Evolutionary conservation across 257 asterid genomes (phyloP), one percentile per base, ranked within the genome.

Genomic region (Gentiana dahurica): DNA sequence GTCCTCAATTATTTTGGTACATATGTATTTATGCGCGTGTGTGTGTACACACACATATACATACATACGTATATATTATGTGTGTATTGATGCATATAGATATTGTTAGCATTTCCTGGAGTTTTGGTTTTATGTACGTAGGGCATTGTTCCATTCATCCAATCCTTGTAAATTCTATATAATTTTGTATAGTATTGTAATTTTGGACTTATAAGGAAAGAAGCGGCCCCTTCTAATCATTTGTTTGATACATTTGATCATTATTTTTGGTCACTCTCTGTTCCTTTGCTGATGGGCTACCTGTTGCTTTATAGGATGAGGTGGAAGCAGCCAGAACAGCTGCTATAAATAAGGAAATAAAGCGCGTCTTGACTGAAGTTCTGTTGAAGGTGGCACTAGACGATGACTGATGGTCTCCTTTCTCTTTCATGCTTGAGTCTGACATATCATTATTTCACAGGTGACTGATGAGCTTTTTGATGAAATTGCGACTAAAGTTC

Each of bases 391-490:
- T 87, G 71, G 79, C 64, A 32, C 79, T 71, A 71, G 64, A 59
- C 73, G 63, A 50, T 70, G 51, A 52, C 10, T 62, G 7, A 60
- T 39, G 50, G 47, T 52, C 32, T 9, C 9, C 36, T 3, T 59
- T 35, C 12, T 8, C 36, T 3, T 35, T 39, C 49, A 44, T 55
- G 32, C 68, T 24, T 50, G 60, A n/a, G 63, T 53, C 72, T 59
- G 66, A 58, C 62, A 79, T 66, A 74, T 75, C 58, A 57, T 60
- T 64, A 57, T 57, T 71, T 69, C 69, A 71, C 89, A 92, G 99
- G 99, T 92, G 56, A 92, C 99, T 38, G 99, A 86, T 49, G 95
- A 88, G 63, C 95, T 92, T 66, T 86, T 92, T 73, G 97, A 85
- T 74, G 97, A 92, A 76, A 86, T 92, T 78, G 99, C 97, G 7